Evolutionary conservation across 305 asterid genomes (phyloP), one percentile per base, ranked within the genome.

Genomic region (Plantago coronopus): DNA sequence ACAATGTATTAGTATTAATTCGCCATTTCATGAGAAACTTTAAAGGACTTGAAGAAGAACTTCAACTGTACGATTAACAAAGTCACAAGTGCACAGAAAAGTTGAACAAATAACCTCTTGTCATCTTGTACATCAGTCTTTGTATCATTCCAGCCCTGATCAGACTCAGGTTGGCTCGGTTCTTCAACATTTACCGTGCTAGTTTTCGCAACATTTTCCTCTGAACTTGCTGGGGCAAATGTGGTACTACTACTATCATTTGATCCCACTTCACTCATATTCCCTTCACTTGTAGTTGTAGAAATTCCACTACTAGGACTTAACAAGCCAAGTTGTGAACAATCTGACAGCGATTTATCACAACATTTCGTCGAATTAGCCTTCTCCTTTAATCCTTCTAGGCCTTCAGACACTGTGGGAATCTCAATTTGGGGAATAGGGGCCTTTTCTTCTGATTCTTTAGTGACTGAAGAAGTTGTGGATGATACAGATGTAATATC

Each of bases 401-500:
- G 73, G 53, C 12, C 49, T 22, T 54, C 57, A 8, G 13, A 55
- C 19, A 18, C 29, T 3, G 18, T 27, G 16, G 59, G 20, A 17
- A 25, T 25, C 57, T 48, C 10, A 5, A 61, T 48, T 40, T 54
- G 38, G 29, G 37, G 43, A 69, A 48, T 54, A 57, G 20, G 54
- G 50, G 51, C 53, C 48, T 45, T 62, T n/a, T 61, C 60, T 38
- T 63, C 62, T 40, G 50, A 63, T 23, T 45, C 63, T 61, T 74
- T 73, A 48, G 72, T 55, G 63, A 27, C 68, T 45, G 82, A 65
- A 38, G 76, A 57, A 46, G 67, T 13, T 18, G 18, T 57, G 48
- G 62, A 47, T 51, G 85, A 76, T 5, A 61, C 50, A 21, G 78
- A 81, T 54, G 85, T 77, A 62, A 71, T 65, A 69, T 78, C 96